phyloP scores from a whole-genome alignment of 2,329 filamentous ascomycete genomes.

The Exophiala calicioides region DNA sequence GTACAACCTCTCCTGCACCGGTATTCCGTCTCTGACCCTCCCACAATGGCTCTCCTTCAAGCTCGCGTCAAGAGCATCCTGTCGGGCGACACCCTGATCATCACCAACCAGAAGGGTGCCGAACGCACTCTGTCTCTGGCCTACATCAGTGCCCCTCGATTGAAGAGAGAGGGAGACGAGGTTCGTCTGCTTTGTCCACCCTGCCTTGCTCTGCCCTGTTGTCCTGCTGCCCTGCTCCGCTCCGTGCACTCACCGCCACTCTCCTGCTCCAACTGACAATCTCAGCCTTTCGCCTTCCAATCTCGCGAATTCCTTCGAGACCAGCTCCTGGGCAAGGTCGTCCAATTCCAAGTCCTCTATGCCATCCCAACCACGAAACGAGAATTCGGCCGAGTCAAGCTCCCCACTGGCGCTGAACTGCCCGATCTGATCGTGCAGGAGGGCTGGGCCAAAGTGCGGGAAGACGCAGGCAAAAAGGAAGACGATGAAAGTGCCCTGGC shows the following conservation, averaged over 20 bases:
- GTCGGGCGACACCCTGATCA: conserved; percentile 87
- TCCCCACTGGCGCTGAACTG: conserved; percentile 73
- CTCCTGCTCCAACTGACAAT: conserved; percentile 15
- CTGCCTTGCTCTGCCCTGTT: too few species aligned
- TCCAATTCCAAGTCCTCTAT: conserved; percentile 85
- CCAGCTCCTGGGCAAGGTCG: conserved; percentile 78
- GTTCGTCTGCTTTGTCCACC: too few species aligned
- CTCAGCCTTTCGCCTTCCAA: conserved; percentile 79
- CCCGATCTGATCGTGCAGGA: conserved; percentile 83
- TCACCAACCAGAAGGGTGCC: conserved; percentile 76
- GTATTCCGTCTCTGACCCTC: background rate
- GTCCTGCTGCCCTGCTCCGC: background rate
- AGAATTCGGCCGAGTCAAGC: conserved; percentile 80
- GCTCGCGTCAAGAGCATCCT: conserved; percentile 88
- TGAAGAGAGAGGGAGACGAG: conserved; percentile 88
- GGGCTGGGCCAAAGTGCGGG: conserved; percentile 89
- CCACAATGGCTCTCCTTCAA: conserved; percentile 42
- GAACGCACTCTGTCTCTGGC: conserved; percentile 89
- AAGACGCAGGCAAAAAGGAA: conserved; percentile 90
- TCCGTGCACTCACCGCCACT: conserved; percentile 5
- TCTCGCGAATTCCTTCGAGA: conserved; percentile 90
- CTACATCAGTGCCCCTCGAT: conserved; percentile 83
- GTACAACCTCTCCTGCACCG: background rate
- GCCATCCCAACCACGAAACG: conserved; percentile 70
- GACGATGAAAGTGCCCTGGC: conserved; percentile 72